Percentiles rank a stretch among this genome's conserved stretches.
phyloP scores from a whole-genome alignment of 108 stramenopile species.

The Mediolabrus comicus region DNA sequence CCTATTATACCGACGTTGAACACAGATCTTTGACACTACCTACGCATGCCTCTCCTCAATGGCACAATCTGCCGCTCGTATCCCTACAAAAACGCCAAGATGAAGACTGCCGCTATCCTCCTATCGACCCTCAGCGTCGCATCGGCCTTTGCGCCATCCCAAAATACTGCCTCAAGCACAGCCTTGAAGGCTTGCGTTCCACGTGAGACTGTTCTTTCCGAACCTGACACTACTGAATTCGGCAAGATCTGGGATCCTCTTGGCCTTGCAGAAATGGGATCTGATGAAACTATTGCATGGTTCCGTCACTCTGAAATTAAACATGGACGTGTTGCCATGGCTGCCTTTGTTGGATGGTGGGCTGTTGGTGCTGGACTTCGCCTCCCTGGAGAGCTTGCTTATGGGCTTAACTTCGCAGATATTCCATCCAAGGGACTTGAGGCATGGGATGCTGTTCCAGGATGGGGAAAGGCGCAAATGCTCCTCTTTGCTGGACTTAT shows the following conservation, averaged over 20 bases:
- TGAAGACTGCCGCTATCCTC: conserved; percentile 31
- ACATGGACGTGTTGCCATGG: conserved; percentile 85
- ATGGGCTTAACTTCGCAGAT: conserved; percentile 61
- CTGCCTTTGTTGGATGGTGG: conserved; percentile 82
- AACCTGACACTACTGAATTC: conserved; percentile 69
- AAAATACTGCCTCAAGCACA: conserved; percentile 28
- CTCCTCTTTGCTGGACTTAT: conserved; percentile 77
- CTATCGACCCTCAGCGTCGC: conserved; percentile 33
- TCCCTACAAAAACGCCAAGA: conserved; percentile 5
- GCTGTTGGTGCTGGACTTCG: conserved; percentile 67
- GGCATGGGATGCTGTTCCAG: conserved; percentile 82
- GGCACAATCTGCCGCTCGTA: too few relatives aligned
- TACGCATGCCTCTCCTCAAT: too few relatives aligned
- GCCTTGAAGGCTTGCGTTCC: conserved; percentile 34
- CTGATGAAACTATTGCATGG: conserved; percentile 79
- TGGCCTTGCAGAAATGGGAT: conserved; percentile 63
- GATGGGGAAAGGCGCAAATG: conserved; percentile 86
- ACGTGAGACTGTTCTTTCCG: conserved; percentile 55
- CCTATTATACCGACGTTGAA: too few relatives aligned
- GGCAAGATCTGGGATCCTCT: conserved; percentile 76
- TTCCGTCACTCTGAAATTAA: conserved; percentile 80
- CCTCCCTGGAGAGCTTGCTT: conserved; percentile 70
- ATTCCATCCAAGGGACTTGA: conserved; percentile 77
- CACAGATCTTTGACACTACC: too few relatives aligned
- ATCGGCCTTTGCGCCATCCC: conserved; percentile 34